Percentiles rank a stretch among this genome's conserved stretches.
Evolutionary conservation across 495 filamentous ascomycete genomes (phyloP).

Genomic region (Hyaloscypha hepaticicola): DNA sequence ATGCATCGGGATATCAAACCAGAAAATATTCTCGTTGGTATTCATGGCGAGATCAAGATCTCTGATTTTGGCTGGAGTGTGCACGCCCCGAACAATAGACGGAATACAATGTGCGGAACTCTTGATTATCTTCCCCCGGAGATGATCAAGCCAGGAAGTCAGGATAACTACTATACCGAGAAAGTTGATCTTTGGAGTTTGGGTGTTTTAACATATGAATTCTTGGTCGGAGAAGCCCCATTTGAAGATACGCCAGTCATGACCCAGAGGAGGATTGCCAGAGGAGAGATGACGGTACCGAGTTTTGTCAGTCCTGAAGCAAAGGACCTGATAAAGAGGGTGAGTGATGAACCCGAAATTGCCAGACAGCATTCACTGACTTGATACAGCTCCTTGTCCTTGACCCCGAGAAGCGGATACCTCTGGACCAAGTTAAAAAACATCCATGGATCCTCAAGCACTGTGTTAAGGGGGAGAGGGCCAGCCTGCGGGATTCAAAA

Average conservation of each 20-base stretch:
- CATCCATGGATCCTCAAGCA: constrained; percentile 99
- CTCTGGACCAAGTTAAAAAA: constrained; percentile 81
- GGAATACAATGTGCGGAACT: constrained; percentile 95
- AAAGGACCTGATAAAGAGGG: constrained; percentile 87
- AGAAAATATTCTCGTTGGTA: constrained; percentile 95
- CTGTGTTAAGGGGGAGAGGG: constrained; percentile 76
- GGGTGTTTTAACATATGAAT: constrained; percentile 95
- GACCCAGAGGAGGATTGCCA: constrained; percentile 87
- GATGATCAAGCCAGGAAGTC: constrained; percentile 82
- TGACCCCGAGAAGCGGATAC: constrained; percentile 89
- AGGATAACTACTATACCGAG: constrained; percentile 86
- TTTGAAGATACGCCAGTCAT: constrained; percentile 95
- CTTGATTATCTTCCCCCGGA: constrained; percentile 96
- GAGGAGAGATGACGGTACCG: constrained; percentile 90
- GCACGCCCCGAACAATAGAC: constrained; percentile 91
- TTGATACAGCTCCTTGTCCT: constrained; percentile 75
- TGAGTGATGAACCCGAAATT: constrained; percentile 40
- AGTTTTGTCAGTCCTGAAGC: constrained; percentile 89
- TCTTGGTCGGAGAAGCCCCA: constrained; percentile 90
- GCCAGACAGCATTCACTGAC: neutral
- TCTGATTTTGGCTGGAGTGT: constrained; percentile 99
- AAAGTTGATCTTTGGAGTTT: constrained; percentile 97
- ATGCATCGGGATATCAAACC: constrained; percentile 99
- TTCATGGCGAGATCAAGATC: constrained; percentile 98
- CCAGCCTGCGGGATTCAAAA: constrained; percentile 47